Evolutionary conservation across 2,329 filamentous ascomycete species (phyloP).

Genomic region (Penicillium sp.): DNA sequence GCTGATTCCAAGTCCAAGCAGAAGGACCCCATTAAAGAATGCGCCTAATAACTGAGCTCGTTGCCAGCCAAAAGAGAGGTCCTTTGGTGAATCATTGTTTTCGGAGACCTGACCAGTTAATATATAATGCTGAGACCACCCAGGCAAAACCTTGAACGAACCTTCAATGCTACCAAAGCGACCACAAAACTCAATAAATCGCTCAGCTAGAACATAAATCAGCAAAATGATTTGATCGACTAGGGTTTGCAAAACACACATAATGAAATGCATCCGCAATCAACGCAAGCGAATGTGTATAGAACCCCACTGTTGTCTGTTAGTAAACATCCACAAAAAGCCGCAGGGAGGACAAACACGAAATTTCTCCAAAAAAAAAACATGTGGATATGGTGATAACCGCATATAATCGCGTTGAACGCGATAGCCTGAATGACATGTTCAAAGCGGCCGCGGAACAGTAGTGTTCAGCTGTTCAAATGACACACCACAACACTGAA

Average conservation of each 20-base stretch:
- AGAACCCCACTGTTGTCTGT: slow-evolving; percentile 63
- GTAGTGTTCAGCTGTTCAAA: neutral
- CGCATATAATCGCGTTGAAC: slow-evolving; percentile 32
- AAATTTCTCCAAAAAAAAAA: slow-evolving; percentile 39
- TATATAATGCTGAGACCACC: slow-evolving; percentile 4
- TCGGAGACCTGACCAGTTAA: slow-evolving; percentile 53
- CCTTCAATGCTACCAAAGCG: slow-evolving; percentile 66
- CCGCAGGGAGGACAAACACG: slow-evolving; percentile 21
- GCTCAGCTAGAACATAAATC: slow-evolving; percentile 59
- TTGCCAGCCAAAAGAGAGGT: slow-evolving; percentile 76
- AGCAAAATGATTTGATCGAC: slow-evolving; percentile 4
- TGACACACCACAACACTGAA: neutral
- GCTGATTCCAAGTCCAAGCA: slow-evolving; percentile 72
- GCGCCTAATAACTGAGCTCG: slow-evolving; percentile 73
- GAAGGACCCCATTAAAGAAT: slow-evolving; percentile 80
- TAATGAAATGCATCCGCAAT: slow-evolving; percentile 81
- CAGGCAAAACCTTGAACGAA: no score
- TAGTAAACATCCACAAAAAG: slow-evolving; percentile 4
- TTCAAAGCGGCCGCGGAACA: neutral
- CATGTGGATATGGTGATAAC: slow-evolving; percentile 37
- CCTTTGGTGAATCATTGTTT: slow-evolving; percentile 61
- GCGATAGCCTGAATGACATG: slow-evolving; percentile 34
- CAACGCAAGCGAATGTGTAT: slow-evolving; percentile 71
- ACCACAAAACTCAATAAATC: slow-evolving; percentile 72
- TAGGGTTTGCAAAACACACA: slow-evolving; percentile 47